Base-by-base conservation (phyloP, 2,329 filamentous ascomycete species). In the Raffaelea ambrosiae region DNA sequence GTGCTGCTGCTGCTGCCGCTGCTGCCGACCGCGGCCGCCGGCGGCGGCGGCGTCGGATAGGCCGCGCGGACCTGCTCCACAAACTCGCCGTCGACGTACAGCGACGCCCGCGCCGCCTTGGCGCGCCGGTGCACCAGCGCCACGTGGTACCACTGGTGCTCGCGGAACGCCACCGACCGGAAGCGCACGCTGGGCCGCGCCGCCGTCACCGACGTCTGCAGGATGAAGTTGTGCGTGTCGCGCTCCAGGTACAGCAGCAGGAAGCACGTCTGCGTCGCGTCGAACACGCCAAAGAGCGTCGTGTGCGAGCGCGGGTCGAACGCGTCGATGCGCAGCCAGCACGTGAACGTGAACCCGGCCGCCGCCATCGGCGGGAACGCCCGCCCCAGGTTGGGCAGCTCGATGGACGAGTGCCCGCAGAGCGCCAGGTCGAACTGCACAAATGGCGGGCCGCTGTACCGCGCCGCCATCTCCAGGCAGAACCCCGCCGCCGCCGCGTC, bases 81-180 rank as follows among this genome's bases (percentile, higher is more conserved):
- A 65, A 96, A 95, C 61, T 96, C 88, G 46, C 93, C 93, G 63
- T 98, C 81, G 53, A 98, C 81, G 60, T 91, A 97, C 13, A 98
- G 76, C 13, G 86, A 86, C 18, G 91, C 91, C 58, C 88, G 88
- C 1, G 86, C 80, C n/a, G n/a, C 26, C 63, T 84, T 88, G 9
- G 84, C 82, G 33, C 84, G 79, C 44, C 85, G 82, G 65, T 98
- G 93, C 21, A 93, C 87, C 52, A 98, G 69, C 40, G 84, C 88
- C 57, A 98, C 79, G 64, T 98, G 93, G 64, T 98, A 98, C 93
- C 93, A 98, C 57, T 72, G 76, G 47, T 81, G 78, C 53, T 86
- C 76, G 56, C 82, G 72, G 59, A 98, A 97, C 1, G 75, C 71
- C 11, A 83, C 79, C 3, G 85, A 85, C 63, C 93, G 95, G 73